Evolutionary conservation across 257 asterid genomes (phyloP).

Genomic region (Forsythia viridissima): DNA sequence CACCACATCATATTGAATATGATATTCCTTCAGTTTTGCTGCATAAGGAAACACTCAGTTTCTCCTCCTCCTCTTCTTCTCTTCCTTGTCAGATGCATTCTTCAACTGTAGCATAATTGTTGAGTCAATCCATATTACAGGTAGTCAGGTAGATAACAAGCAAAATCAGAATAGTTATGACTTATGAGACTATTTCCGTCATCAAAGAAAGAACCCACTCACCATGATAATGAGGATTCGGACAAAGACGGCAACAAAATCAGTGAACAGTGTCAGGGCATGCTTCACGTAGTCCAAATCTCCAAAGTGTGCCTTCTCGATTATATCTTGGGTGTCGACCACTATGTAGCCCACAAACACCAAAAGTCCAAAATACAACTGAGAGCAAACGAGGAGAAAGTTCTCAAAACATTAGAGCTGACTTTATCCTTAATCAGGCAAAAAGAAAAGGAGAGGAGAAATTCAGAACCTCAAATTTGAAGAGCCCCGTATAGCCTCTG

Average conservation of each 20-base stretch:
- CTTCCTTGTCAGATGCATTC: conserved; percentile 83
- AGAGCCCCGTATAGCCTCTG: conserved; percentile 84
- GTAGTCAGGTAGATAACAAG: neutral
- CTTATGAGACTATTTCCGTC: neutral
- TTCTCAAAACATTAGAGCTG: too few relatives aligned
- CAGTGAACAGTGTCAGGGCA: conserved; percentile 73
- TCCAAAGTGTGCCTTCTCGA: conserved; percentile 86
- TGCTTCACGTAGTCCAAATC: conserved; percentile 84
- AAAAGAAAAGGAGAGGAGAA: too few relatives aligned
- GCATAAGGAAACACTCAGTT: conserved; percentile 32
- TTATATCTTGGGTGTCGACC: conserved; percentile 86
- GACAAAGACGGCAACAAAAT: conserved; percentile 74
- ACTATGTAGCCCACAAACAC: conserved; percentile 90
- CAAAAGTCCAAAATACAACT: conserved; percentile 90
- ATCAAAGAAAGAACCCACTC: conserved; percentile 22
- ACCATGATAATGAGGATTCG: conserved; percentile 87
- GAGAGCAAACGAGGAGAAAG: conserved; percentile 14
- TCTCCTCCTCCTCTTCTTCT: conserved; percentile 81
- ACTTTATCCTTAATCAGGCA: too few relatives aligned
- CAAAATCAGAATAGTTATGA: neutral
- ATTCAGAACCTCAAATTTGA: conserved; percentile 78
- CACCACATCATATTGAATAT: too few relatives aligned
- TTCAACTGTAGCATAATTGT: conserved; percentile 54
- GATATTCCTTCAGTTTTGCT: neutral
- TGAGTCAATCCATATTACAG: neutral